Percentiles rank a stretch among this genome's conserved stretches.
phyloP scores from a whole-genome alignment of 1,284 basidiomycete genomes.

The Trametes polyzona region DNA sequence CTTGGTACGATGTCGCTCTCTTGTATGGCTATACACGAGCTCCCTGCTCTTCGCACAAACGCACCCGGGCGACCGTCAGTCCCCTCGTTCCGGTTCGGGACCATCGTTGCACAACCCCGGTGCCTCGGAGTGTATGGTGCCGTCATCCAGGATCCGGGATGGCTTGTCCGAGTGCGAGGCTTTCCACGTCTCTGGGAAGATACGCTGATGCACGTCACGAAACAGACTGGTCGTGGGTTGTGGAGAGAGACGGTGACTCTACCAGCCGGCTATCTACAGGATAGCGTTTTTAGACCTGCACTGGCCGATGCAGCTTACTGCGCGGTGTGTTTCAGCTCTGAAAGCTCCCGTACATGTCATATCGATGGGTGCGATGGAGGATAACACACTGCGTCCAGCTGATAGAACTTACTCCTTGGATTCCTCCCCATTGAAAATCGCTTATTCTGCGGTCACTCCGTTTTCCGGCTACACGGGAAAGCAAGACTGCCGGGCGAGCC shows the following conservation, averaged over 20 bases:
- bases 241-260: neutral
- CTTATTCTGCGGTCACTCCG: neutral
- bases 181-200: conserved; percentile 7
- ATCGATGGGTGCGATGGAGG: no score
- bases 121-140: neutral
- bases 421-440: neutral
- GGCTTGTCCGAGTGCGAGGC: neutral
- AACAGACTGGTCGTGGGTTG: neutral
- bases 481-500: neutral
- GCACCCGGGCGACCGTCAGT: no score
- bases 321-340: no score
- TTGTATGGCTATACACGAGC: conserved; percentile 8
- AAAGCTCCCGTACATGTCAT: no score
- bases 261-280: neutral
- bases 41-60: no score
- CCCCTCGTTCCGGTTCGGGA: neutral
- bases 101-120: no score
- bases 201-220: neutral
- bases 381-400: no score
- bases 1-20: conserved; percentile 5
- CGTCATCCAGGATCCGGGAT: neutral
- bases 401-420: no score
- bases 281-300: neutral
- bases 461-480: neutral
- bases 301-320: no score